phyloP scores from a whole-genome alignment of 768 basidiomycete genomes.

The Heimioporus sp. region DNA sequence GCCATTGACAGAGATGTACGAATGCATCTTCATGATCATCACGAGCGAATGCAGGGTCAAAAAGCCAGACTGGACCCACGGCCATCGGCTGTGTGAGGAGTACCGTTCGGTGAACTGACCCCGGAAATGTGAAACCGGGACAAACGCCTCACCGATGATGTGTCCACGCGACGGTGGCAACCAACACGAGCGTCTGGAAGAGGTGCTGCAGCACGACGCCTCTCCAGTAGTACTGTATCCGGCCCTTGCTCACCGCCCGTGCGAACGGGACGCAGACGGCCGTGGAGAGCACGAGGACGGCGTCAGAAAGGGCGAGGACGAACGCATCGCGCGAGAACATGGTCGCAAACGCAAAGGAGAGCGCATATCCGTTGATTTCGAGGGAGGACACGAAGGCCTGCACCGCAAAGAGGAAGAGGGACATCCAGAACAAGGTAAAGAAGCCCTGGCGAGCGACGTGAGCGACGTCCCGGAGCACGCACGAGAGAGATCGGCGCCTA shows the following conservation, averaged over 20 bases:
- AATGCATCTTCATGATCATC: conserved; percentile 97
- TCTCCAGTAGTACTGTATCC: conserved; percentile 77
- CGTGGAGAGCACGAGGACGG: conserved; percentile 73
- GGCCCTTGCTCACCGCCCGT: conserved; percentile 69
- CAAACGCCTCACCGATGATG: conserved; percentile 60
- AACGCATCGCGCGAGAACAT: conserved; percentile 87
- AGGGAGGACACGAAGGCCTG: conserved; percentile 76
- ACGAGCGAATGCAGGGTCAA: conserved; percentile 84
- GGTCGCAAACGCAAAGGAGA: conserved; percentile 77
- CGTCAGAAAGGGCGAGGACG: conserved; percentile 82
- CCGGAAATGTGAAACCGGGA: not conserved
- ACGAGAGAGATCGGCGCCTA: conserved; percentile 23
- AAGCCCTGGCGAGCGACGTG: conserved; percentile 62
- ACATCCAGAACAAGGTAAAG: conserved; percentile 93
- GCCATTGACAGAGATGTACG: conserved; percentile 87
- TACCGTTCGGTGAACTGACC: not conserved
- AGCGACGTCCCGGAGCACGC: not conserved
- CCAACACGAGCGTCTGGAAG: conserved; percentile 73
- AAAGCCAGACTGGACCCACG: conserved; percentile 95
- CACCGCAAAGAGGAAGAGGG: conserved; percentile 78
- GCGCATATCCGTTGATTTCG: conserved; percentile 72
- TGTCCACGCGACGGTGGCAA: conserved; percentile 81
- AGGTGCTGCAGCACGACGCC: conserved; percentile 79
- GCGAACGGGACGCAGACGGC: conserved; percentile 82
- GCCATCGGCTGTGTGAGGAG: conserved; percentile 78